Evolutionary conservation across 805 yeast genomes (phyloP).

Genomic region (Sugiyamaella marilandica): DNA sequence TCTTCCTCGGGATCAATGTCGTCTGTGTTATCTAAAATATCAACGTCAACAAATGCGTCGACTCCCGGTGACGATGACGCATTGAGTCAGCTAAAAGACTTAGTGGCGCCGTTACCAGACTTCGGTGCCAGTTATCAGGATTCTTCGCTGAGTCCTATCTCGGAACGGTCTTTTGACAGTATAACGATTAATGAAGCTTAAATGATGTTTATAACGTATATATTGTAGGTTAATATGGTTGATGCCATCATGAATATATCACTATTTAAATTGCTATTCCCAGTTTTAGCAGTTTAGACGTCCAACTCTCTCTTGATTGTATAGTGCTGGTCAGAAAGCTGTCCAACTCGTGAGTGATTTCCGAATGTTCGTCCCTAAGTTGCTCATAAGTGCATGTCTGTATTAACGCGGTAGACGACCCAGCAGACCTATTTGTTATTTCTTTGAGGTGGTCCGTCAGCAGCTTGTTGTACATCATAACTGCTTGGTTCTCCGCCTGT

Average conservation of each 20-base stretch:
- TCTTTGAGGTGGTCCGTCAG: constrained; percentile 28
- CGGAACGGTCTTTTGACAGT: constrained; percentile 16
- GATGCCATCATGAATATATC: neutral
- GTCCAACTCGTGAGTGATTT: neutral
- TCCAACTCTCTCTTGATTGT: neutral
- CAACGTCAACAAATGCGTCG: neutral
- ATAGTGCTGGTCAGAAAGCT: neutral
- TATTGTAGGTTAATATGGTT: too few species aligned
- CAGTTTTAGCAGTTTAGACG: neutral
- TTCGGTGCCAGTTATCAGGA: neutral
- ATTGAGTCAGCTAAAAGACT: neutral
- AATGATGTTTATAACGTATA: too few species aligned
- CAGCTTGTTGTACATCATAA: constrained; percentile 27
- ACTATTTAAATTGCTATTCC: neutral
- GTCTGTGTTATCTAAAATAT: constrained; percentile 1
- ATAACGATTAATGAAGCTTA: neutral
- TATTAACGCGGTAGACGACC: neutral
- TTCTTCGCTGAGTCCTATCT: constrained; percentile 18
- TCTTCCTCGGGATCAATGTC: constrained; percentile 4
- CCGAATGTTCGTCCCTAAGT: neutral
- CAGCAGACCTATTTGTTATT: constrained; percentile 14
- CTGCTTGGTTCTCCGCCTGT: constrained; percentile 26
- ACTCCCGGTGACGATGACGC: neutral
- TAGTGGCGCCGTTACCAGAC: neutral
- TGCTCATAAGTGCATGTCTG: neutral